Percentiles rank a stretch among this genome's conserved stretches.
Evolutionary conservation across 2,329 filamentous ascomycete species (phyloP).

Genomic region (Xylaria sp.): DNA sequence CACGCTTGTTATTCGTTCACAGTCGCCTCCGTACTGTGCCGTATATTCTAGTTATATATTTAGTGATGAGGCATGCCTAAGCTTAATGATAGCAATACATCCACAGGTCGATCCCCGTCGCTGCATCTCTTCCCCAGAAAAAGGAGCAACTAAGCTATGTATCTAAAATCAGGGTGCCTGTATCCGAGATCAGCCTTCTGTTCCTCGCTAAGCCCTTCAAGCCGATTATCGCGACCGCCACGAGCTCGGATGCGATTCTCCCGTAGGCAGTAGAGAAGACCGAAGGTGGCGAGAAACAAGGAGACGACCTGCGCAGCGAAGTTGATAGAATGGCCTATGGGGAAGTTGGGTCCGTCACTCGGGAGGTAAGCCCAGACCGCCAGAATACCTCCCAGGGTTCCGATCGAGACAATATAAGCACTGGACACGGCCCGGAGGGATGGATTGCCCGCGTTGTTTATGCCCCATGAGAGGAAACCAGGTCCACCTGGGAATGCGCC

Average conservation of each 20-base stretch:
- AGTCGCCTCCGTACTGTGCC: neutral
- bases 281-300: conserved; percentile 57
- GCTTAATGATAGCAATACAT: neutral
- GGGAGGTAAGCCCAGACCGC: conserved; percentile 66
- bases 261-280: conserved; percentile 63
- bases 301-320: conserved; percentile 60
- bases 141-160: conserved; percentile 55
- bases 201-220: conserved; percentile 60
- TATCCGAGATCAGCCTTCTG: conserved; percentile 63
- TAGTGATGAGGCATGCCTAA: neutral
- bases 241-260: conserved; percentile 62
- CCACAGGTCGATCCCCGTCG: neutral
- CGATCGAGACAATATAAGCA: conserved; percentile 65
- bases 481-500: conserved; percentile 69
- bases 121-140: neutral
- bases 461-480: conserved; percentile 67
- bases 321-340: conserved; percentile 67
- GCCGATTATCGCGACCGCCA: conserved; percentile 60
- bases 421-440: conserved; percentile 66
- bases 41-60: conserved; percentile 12
- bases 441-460: conserved; percentile 69
- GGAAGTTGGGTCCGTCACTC: conserved; percentile 59
- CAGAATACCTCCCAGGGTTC: conserved; percentile 67
- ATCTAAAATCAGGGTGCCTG: conserved; percentile 65
- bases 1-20: neutral